phyloP scores from a whole-genome alignment of 176 grass and related monocot species.

The maize (Zea mays) region DNA sequence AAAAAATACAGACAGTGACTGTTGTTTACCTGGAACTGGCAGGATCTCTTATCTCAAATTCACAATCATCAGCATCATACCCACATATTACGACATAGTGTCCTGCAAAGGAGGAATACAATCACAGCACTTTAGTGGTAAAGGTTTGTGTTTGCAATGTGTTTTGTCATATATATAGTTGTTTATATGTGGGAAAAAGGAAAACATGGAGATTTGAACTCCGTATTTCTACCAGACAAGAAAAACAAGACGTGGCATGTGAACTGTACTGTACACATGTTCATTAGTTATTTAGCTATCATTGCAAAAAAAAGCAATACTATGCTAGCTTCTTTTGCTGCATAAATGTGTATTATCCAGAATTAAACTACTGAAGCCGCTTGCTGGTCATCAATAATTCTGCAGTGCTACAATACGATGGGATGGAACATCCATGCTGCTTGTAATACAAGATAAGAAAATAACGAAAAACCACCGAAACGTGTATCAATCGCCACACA shows the following conservation, averaged over 20 bases:
- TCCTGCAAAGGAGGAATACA: slow-evolving; percentile 49
- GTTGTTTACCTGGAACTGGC: slow-evolving; percentile 76
- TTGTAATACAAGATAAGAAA: slow-evolving; percentile 3
- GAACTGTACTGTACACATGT: slow-evolving; percentile 31
- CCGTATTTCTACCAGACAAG: slow-evolving; percentile 4
- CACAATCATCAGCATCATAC: slow-evolving; percentile 70
- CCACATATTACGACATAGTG: slow-evolving; percentile 98
- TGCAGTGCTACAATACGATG: not conserved
- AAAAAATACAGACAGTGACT: not conserved
- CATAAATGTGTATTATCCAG: not conserved
- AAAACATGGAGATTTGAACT: slow-evolving; percentile 6
- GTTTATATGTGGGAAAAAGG: not conserved
- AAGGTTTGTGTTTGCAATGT: not conserved
- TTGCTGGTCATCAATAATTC: not conserved
- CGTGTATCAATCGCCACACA: too few species aligned
- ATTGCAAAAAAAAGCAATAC: not conserved
- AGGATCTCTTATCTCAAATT: slow-evolving; percentile 99
- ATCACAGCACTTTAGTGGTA: not conserved
- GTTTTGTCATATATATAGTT: not conserved
- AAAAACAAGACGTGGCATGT: slow-evolving; percentile 1
- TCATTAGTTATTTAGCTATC: not conserved
- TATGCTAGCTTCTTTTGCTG: not conserved
- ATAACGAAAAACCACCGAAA: not conserved
- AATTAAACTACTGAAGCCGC: not conserved
- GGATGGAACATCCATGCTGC: not conserved